Evolutionary conservation across 208 protist species (phyloP).

Genomic region (Crithidia acanthocephali): DNA sequence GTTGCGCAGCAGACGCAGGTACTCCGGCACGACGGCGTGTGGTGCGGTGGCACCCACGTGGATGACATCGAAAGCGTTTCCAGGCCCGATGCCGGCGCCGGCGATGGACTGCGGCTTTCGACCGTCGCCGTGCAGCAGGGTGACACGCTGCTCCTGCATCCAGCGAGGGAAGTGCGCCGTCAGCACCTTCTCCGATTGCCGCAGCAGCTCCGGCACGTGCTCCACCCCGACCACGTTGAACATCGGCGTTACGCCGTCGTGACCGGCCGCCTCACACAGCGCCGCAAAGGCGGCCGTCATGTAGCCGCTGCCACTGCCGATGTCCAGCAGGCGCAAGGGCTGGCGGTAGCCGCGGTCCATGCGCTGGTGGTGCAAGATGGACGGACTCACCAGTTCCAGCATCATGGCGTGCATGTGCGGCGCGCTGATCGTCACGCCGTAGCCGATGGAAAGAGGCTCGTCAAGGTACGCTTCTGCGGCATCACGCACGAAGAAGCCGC

Average conservation of each 20-base stretch:
- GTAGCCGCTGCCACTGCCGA: conserved; percentile 92
- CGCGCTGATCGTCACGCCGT: conserved; percentile 86
- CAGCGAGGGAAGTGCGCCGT: conserved; percentile 46
- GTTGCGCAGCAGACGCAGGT: conserved; percentile 52
- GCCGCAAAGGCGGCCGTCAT: conserved; percentile 78
- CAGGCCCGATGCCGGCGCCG: not conserved
- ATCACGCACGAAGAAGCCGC: conserved; percentile 68
- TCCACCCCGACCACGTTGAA: conserved; percentile 81
- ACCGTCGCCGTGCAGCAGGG: conserved; percentile 73
- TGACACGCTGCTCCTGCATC: conserved; percentile 45
- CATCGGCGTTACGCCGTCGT: conserved; percentile 17
- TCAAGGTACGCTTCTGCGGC: conserved; percentile 66
- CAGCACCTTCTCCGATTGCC: conserved; percentile 45
- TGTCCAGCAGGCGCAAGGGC: conserved; percentile 65
- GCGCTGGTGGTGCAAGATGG: conserved; percentile 32
- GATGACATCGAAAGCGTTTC: conserved; percentile 73
- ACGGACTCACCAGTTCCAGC: conserved; percentile 71
- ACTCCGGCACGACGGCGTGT: conserved; percentile 40
- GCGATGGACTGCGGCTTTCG: conserved; percentile 36
- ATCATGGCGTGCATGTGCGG: conserved; percentile 94
- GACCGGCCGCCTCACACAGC: conserved; percentile 45
- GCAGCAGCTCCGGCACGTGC: conserved; percentile 66
- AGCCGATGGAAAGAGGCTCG: conserved; percentile 78
- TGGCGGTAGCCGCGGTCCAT: conserved; percentile 7
- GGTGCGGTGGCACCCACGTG: conserved; percentile 84